Base-by-base conservation (phyloP, 2,329 filamentous ascomycete genomes). In the Sporothrix euskadiensis region DNA sequence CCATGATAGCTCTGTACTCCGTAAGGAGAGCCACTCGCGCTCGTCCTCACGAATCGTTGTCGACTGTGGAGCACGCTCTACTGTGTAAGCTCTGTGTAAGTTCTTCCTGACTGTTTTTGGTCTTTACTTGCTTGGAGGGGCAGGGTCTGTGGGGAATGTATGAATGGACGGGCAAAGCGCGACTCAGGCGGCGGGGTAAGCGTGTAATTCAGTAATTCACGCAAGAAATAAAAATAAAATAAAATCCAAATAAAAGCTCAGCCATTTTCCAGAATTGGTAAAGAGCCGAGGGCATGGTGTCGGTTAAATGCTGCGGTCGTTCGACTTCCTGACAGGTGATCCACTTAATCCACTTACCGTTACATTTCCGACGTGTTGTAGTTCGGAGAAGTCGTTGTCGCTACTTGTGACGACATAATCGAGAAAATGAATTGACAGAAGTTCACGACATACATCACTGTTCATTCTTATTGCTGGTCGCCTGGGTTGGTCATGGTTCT, bases 231-330 rank as follows among this genome's bases (percentile, higher is more conserved):
- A 66, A 30, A 26, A 8, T 16, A 49, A 47, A 68, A 35, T 26
- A 26, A 26, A 26, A 26, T 26, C 2, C 26, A 26, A 12, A 22
- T 14, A 66, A 32, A 66, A 12, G 16, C 26, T 32, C n/a, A 8
- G 7, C n/a, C 4, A 54, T 6, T 26, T 2, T 26, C 26, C 26
- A 54, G 19, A 9, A 68, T 44, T 49, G 44, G 26, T 32, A 68
- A 69, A 56, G 19, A 69, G 49, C 66, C 66, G 49, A 69, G 66
- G 66, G 66, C 49, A 26, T 26, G 49, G 9, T 22, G 66, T 69
- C 66, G 66, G 66, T 35, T 69, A 69, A 69, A n/a, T 66, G 12
- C 14, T 41, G 12, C 41, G 52, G 61, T 41, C 59, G 32, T n/a
- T n/a, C 59, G 59, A 63, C 59, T 22, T 41, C 59, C 59, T 63